Conservation (phyloP, 352 stramenopile genomes). For the Elongisporangium prolatum region DNA sequence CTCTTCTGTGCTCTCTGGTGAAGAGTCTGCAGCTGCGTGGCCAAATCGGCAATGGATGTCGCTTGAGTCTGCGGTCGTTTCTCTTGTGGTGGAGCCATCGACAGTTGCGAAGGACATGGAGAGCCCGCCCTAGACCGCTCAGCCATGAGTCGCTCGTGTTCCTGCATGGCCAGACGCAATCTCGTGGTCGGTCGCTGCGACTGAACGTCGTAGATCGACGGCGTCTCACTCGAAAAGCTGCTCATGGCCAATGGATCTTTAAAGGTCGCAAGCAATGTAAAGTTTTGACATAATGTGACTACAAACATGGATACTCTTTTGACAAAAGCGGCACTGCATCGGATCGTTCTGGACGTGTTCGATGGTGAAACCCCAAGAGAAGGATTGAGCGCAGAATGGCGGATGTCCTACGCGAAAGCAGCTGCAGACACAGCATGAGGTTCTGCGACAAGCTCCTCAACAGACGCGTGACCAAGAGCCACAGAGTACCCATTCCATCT, state of each 20-base stretch:
- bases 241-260: too few relatives aligned
- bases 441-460: background rate
- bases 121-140: background rate
- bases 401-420: background rate
- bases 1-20: constrained; percentile 12
- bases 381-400: background rate
- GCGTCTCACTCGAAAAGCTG: too few relatives aligned
- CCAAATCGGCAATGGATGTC: constrained; percentile 19
- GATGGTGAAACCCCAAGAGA: background rate
- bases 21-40: constrained; percentile 19
- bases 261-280: too few relatives aligned
- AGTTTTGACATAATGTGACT: too few relatives aligned
- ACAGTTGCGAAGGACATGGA: background rate
- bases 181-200: too few relatives aligned
- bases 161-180: too few relatives aligned
- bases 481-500: background rate
- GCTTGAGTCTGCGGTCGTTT: too few relatives aligned
- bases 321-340: too few relatives aligned
- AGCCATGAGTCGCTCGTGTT: too few relatives aligned
- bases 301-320: too few relatives aligned
- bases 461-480: background rate
- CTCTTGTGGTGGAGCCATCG: background rate
- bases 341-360: background rate
- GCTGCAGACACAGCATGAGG: background rate
- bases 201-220: too few relatives aligned